Evolutionary conservation across 805 yeast species (phyloP).

Genomic region (Candida gorgasii): DNA sequence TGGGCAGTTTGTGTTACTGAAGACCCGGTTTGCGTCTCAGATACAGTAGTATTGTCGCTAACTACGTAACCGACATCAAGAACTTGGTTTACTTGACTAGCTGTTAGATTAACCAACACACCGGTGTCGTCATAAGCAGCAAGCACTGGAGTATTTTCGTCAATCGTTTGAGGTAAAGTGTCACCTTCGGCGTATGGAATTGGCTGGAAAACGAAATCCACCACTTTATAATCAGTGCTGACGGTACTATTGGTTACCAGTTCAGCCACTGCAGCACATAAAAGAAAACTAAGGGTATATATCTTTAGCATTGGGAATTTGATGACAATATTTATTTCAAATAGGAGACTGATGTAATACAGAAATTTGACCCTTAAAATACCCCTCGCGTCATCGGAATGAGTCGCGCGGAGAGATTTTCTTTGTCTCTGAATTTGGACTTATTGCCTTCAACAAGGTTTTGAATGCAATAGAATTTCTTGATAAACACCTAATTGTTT

Average conservation of each 20-base stretch:
- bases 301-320: conserved; percentile 3
- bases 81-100: conserved; percentile 5
- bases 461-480: background rate
- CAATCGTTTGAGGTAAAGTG: conserved; percentile 3
- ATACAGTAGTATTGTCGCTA: background rate
- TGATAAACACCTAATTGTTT: background rate
- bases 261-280: conserved; percentile 5
- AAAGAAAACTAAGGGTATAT: conserved; percentile 3
- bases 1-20: conserved; percentile 5
- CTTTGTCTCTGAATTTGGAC: background rate
- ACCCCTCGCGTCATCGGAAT: conserved; percentile 2
- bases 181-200: conserved; percentile 5
- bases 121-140: conserved; percentile 6
- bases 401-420: conserved; percentile 1
- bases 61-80: conserved; percentile 4
- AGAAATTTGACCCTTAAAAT: conserved; percentile 3
- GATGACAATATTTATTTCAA: conserved; percentile 2
- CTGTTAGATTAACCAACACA: conserved; percentile 4
- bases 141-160: conserved; percentile 6
- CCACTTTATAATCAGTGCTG: conserved; percentile 4
- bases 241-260: conserved; percentile 3
- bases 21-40: conserved; percentile 1
- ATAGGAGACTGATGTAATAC: conserved; percentile 2
- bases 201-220: conserved; percentile 3
- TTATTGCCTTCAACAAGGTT: background rate